Evolutionary conservation across 192 early-diverging fungal species (phyloP).

Genomic region (Entomortierella lignicola): DNA sequence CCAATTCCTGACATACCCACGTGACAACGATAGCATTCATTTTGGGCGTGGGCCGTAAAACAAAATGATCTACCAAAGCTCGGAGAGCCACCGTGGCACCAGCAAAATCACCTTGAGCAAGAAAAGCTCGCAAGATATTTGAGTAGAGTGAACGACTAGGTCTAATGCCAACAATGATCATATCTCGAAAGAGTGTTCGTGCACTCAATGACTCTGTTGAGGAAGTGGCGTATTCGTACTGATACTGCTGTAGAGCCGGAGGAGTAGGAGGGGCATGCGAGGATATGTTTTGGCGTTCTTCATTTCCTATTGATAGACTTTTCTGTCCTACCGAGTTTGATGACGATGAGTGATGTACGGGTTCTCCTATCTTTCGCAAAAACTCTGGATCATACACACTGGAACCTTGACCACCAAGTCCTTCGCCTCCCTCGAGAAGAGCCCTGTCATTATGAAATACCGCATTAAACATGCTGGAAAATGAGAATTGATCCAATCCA

Average conservation of each 20-base stretch:
- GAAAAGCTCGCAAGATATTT: constrained; percentile 44
- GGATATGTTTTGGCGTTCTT: neutral
- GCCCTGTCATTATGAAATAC: constrained; percentile 50
- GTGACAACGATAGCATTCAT: constrained; percentile 42
- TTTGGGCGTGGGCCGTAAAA: constrained; percentile 32
- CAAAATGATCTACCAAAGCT: constrained; percentile 28
- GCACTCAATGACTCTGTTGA: constrained; percentile 11
- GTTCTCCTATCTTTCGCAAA: constrained; percentile 12
- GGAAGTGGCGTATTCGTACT: constrained; percentile 18
- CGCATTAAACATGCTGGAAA: constrained; percentile 49
- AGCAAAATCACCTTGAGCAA: constrained; percentile 26
- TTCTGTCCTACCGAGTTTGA: too few relatives aligned
- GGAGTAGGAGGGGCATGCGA: too few relatives aligned
- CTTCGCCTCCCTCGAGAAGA: constrained; percentile 25
- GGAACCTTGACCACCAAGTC: constrained; percentile 16
- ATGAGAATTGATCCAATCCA: constrained; percentile 35
- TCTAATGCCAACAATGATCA: constrained; percentile 42
- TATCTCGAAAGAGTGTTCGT: constrained; percentile 36
- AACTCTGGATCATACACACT: constrained; percentile 1
- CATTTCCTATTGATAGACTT: too few relatives aligned
- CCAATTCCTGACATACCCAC: constrained; percentile 27
- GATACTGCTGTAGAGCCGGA: constrained; percentile 7
- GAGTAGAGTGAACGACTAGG: constrained; percentile 33
- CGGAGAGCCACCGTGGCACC: constrained; percentile 31
- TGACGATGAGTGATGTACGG: constrained; percentile 2